Evolutionary conservation across 1,139 yeast species (phyloP).

Genomic region (Pichia sp.): DNA sequence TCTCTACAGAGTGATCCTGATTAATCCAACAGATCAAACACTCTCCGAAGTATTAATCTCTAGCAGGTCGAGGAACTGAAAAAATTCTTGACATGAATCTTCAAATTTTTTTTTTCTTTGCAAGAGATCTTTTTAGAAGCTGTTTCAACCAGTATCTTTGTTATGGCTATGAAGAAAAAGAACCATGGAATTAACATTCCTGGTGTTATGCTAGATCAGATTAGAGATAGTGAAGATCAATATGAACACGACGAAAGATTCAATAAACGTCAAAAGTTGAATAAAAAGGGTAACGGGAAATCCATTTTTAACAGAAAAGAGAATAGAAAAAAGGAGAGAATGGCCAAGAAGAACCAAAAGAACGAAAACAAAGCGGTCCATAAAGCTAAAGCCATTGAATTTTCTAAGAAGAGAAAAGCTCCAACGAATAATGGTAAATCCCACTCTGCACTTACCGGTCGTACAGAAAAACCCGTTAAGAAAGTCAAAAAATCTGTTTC

Average conservation of each 20-base stretch:
- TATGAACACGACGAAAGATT: conserved; percentile 33
- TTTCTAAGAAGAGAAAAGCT: not conserved
- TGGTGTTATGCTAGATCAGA: conserved; percentile 55
- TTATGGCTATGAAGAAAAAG: conserved; percentile 1
- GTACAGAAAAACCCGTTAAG: not conserved
- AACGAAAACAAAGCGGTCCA: conserved; percentile 4
- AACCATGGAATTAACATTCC: conserved; percentile 56
- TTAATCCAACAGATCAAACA: too few species aligned
- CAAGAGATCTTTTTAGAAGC: too few species aligned
- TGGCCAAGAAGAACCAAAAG: conserved; percentile 36
- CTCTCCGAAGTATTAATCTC: too few species aligned
- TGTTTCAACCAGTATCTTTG: too few species aligned
- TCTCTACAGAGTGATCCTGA: too few species aligned
- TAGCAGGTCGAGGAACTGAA: too few species aligned
- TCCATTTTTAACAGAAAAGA: conserved; percentile 40
- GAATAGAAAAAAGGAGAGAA: conserved; percentile 47
- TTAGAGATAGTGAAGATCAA: conserved; percentile 37
- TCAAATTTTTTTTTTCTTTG: too few species aligned
- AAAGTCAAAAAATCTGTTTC: conserved; percentile 15
- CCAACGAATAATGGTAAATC: conserved; percentile 6
- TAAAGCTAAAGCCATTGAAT: not conserved
- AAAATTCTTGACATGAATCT: too few species aligned
- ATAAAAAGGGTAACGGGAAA: conserved; percentile 27
- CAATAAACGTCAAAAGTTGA: conserved; percentile 3
- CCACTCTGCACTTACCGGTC: not conserved